These are phyloP conservation scores for Malassezia arunalokei DNA, from an alignment of 1,284 basidiomycete genomes.

Conservation along the genomic window DNA sequence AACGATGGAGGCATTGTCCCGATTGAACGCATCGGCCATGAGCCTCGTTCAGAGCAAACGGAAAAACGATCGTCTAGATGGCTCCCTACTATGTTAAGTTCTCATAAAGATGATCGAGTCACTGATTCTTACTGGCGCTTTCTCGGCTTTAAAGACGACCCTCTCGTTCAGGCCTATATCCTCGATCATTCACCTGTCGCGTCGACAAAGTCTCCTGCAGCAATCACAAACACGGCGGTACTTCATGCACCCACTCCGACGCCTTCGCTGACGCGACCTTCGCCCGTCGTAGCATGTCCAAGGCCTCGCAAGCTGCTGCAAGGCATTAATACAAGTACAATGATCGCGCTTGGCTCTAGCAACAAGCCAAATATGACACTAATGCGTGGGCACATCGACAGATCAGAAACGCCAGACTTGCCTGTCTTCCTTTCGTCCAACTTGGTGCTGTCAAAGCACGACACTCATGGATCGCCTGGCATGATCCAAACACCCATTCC, in stretches of 20 bases:
- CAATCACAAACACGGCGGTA: background rate
- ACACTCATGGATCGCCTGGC: conserved; percentile 1
- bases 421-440: conserved; percentile 6
- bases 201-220: conserved; percentile 5
- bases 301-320: conserved; percentile 1
- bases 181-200: conserved; percentile 17
- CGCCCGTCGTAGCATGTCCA: background rate
- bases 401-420: conserved; percentile 7
- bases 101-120: conserved; percentile 34
- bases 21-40: conserved; percentile 30
- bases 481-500: background rate
- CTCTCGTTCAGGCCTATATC: conserved; percentile 29
- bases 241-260: background rate
- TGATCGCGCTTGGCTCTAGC: conserved; percentile 12
- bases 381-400: background rate
- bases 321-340: conserved; percentile 8
- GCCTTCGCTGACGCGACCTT: background rate
- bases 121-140: conserved; percentile 47
- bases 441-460: background rate
- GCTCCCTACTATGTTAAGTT: conserved; percentile 22
- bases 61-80: conserved; percentile 23
- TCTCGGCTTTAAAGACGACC: conserved; percentile 43
- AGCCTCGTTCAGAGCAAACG: conserved; percentile 14
- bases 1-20: conserved; percentile 46
- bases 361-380: conserved; percentile 3